phyloP scores from a whole-genome alignment of 2,329 filamentous ascomycete species.

The Talaromyces sp. region DNA sequence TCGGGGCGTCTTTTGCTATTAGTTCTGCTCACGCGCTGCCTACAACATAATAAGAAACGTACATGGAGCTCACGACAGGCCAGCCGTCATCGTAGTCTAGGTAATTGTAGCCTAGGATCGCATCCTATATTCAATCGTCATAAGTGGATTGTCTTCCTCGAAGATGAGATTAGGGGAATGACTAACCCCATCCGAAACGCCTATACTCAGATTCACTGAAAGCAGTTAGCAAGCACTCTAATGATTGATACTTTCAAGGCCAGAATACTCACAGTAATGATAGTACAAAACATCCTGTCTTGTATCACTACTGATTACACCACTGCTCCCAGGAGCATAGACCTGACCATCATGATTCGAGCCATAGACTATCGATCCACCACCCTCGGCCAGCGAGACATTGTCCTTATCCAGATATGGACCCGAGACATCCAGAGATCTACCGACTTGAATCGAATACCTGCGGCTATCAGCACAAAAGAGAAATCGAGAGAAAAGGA shows the following conservation, averaged over 20 bases:
- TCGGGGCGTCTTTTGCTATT: background rate
- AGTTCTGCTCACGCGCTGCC: background rate
- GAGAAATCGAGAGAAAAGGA: background rate
- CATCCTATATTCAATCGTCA: slow-evolving; percentile 26
- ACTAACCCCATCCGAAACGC: slow-evolving; percentile 27
- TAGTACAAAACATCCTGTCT: slow-evolving; percentile 38
- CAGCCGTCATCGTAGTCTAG: slow-evolving; percentile 39
- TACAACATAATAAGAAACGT: background rate
- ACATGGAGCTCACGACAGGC: slow-evolving; percentile 26
- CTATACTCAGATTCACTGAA: slow-evolving; percentile 33
- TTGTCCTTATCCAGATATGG: slow-evolving; percentile 35
- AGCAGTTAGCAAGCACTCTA: slow-evolving; percentile 1
- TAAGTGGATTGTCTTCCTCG: slow-evolving; percentile 11
- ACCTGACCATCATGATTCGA: slow-evolving; percentile 36
- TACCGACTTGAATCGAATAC: slow-evolving; percentile 36
- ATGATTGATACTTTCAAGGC: background rate
- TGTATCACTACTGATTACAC: slow-evolving; percentile 29
- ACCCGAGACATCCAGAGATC: slow-evolving; percentile 31
- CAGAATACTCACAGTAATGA: slow-evolving; percentile 33
- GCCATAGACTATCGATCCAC: slow-evolving; percentile 35
- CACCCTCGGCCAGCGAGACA: slow-evolving; percentile 28
- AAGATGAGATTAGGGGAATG: background rate
- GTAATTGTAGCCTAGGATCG: slow-evolving; percentile 37
- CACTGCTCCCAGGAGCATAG: slow-evolving; percentile 40
- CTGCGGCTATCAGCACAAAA: slow-evolving; percentile 16